phyloP scores from a whole-genome alignment of 371 early-diverging fungal species.

The Rhizomucor pusillus region DNA sequence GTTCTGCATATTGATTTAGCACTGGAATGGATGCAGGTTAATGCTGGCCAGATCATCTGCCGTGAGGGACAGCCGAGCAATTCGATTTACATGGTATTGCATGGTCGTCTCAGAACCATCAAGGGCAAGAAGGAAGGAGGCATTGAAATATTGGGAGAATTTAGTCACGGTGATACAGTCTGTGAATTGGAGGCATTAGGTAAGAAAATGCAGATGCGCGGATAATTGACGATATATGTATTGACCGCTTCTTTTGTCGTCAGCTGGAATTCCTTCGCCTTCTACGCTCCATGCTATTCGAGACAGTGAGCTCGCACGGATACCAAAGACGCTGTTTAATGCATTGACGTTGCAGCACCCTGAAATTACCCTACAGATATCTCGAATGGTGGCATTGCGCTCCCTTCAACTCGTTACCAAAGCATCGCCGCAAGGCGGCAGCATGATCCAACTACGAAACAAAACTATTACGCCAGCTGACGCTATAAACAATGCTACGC shows the following conservation, averaged over 20 bases:
- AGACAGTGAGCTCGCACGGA: slow-evolving; percentile 93
- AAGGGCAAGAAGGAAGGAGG: slow-evolving; percentile 60
- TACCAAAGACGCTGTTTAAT: slow-evolving; percentile 93
- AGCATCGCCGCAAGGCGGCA: slow-evolving; percentile 14
- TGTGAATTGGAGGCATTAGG: slow-evolving; percentile 95
- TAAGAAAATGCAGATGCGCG: slow-evolving; percentile 13
- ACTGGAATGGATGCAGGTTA: slow-evolving; percentile 93
- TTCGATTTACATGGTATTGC: slow-evolving; percentile 89
- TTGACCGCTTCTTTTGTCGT: not conserved
- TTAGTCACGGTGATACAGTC: slow-evolving; percentile 91
- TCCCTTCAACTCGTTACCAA: slow-evolving; percentile 51
- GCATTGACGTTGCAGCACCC: slow-evolving; percentile 88
- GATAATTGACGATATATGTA: not conserved
- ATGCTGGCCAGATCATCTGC: slow-evolving; percentile 89
- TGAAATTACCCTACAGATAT: slow-evolving; percentile 87
- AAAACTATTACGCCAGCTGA: not conserved
- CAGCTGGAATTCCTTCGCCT: slow-evolving; percentile 70
- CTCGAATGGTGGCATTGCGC: slow-evolving; percentile 86
- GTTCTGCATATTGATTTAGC: slow-evolving; percentile 93
- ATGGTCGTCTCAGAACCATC: slow-evolving; percentile 91
- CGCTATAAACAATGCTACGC: slow-evolving; percentile 4
- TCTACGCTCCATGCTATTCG: slow-evolving; percentile 96
- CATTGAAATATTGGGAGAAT: slow-evolving; percentile 88
- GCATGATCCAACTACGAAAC: slow-evolving; percentile 2
- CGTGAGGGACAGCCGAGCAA: slow-evolving; percentile 84